Base-by-base conservation (phyloP, 306 rosid species). In the Trifolium pratense region DNA sequence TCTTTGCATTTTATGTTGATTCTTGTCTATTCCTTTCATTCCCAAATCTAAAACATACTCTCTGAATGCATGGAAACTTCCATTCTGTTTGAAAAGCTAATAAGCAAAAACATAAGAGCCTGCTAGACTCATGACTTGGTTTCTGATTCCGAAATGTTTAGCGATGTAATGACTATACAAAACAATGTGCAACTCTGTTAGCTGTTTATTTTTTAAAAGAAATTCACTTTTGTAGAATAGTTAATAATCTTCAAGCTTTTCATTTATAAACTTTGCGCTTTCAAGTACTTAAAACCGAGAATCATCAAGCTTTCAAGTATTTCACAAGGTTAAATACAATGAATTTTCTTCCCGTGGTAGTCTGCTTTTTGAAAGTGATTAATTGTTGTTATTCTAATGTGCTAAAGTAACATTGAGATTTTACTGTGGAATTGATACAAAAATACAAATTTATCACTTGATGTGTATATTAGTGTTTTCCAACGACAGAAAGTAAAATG, bases 1-100 rank as follows among this genome's bases (percentile, higher is more conserved):
- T 58, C 21, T 52, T 61, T n/a, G 36, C 52, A 20, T 68, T 52
- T 59, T 59, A 23, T 61, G 61, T 39, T 61, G 29, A 74, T 59
- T 59, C 29, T 26, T 43, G 32, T 6, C 31, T 8, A 16, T 36
- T 25, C 32, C 39, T 62, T 46, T 36, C 17, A 63, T 42, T 60
- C 34, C 9, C 64, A 43, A 5, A 15, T 48, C 75, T 3, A 5
- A 56, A 67, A 13, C 74, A 37, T 53, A 11, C 18, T 14, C 56
- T 4, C 1, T 1, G 12, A 25, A 16, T 15, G 43, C n/a, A 2
- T 23, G 1, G 14, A 16, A 51, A 55, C 23, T 61, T 20, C 7
- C 5, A 18, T 17, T 18, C 12, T 21, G 17, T 37, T 13, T 62
- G 53, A 48, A 58, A 61, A 51, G 37, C 69, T 34, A 63, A 17